These are phyloP conservation scores for Litchi chinensis DNA, from an alignment of 345 rosid genomes.

Conservation along the genomic window DNA sequence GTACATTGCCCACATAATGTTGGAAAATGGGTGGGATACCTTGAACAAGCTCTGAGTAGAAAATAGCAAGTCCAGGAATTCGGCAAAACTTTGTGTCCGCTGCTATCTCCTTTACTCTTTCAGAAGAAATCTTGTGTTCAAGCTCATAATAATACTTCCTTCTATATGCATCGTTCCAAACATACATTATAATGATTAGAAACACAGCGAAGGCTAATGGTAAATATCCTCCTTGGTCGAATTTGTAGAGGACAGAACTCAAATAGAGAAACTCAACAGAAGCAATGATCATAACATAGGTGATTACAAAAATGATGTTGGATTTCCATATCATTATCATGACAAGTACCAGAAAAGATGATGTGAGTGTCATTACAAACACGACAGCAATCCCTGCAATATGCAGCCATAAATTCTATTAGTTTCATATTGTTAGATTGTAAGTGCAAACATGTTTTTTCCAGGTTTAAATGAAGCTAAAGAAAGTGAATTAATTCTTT, in stretches of 20 bases:
- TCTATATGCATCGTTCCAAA: constrained; percentile 46
- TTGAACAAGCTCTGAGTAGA: constrained; percentile 50
- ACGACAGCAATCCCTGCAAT: constrained; percentile 54
- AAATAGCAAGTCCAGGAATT: constrained; percentile 46
- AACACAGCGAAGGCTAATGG: constrained; percentile 40
- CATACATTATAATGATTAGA: constrained; percentile 43
- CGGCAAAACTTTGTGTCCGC: constrained; percentile 1
- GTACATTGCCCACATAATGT: constrained; percentile 45
- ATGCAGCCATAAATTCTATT: background rate
- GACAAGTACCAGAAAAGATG: constrained; percentile 42
- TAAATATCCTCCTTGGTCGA: constrained; percentile 51
- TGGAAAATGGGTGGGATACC: constrained; percentile 47
- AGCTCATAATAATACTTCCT: constrained; percentile 50
- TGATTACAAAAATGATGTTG: constrained; percentile 33
- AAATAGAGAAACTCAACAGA: constrained; percentile 38
- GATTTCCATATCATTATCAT: constrained; percentile 65
- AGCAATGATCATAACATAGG: constrained; percentile 29
- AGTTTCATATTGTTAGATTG: too few relatives aligned
- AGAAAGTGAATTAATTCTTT: background rate
- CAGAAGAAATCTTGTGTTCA: constrained; percentile 37
- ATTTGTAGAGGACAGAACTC: constrained; percentile 56
- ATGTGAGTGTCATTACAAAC: constrained; percentile 47
- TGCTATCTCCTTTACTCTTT: constrained; percentile 22
- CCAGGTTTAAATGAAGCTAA: background rate
- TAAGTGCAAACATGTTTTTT: too few relatives aligned